Evolutionary conservation across 768 basidiomycete genomes (phyloP).

Genomic region (Lentinus brumalis): DNA sequence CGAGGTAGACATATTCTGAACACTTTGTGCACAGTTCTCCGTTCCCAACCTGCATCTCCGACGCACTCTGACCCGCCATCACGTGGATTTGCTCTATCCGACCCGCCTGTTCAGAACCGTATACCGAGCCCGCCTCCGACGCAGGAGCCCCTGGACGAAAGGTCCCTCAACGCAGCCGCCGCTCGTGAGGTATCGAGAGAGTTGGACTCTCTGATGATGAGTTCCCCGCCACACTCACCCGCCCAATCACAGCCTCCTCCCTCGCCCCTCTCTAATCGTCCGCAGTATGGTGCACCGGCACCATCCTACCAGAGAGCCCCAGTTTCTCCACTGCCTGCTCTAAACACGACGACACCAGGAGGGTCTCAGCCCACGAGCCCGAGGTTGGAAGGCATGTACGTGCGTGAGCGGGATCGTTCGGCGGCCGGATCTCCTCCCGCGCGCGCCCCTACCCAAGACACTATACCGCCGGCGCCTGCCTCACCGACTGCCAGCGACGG

Average conservation of each 20-base stretch:
- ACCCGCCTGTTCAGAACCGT: conserved; percentile 11
- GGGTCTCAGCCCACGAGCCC: conserved; percentile 9
- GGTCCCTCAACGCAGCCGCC: conserved; percentile 59
- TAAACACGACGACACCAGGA: not conserved
- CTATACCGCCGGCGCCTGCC: not conserved
- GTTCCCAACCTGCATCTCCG: conserved; percentile 6
- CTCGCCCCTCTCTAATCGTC: conserved; percentile 7
- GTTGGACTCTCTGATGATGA: conserved; percentile 56
- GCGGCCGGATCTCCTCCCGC: conserved; percentile 6
- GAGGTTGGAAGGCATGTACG: conserved; percentile 13
- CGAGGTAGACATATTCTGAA: not conserved
- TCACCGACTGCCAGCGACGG: conserved; percentile 5
- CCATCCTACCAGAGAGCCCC: conserved; percentile 31
- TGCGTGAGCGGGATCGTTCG: conserved; percentile 22
- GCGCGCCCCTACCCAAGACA: not conserved
- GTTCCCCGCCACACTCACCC: conserved; percentile 32
- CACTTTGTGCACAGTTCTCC: not conserved
- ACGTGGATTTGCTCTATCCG: not conserved
- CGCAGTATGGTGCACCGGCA: conserved; percentile 3
- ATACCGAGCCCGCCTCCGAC: conserved; percentile 6
- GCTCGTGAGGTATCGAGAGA: conserved; percentile 70
- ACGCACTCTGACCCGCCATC: not conserved
- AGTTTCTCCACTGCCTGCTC: conserved; percentile 42
- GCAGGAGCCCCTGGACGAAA: conserved; percentile 13
- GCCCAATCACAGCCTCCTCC: conserved; percentile 36